Evolutionary conservation across 257 asterid genomes (phyloP).

Genomic region (Nicotiana knightiana): DNA sequence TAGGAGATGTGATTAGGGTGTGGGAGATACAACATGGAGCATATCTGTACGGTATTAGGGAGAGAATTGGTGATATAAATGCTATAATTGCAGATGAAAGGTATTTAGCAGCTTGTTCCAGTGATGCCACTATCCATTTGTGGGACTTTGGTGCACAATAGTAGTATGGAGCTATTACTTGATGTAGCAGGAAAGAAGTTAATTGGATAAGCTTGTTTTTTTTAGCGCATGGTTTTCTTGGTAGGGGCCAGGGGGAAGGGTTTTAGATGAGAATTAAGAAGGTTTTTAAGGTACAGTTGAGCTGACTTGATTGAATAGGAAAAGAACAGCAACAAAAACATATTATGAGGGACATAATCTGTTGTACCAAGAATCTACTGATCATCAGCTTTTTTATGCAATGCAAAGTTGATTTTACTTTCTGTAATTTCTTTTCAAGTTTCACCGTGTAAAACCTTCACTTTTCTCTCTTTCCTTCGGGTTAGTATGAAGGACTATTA

Average conservation of each 20-base stretch:
- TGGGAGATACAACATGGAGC: conserved; percentile 64
- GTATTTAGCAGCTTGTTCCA: conserved; percentile 51
- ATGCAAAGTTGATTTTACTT: background rate
- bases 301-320: background rate
- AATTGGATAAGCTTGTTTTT: no score
- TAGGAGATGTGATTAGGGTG: conserved; percentile 57
- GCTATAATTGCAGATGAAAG: conserved; percentile 60
- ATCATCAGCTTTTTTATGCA: background rate
- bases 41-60: conserved; percentile 54
- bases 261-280: no score
- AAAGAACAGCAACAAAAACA: background rate
- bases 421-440: background rate
- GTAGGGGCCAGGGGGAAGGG: no score
- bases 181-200: no score
- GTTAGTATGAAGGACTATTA: no score
- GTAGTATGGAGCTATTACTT: background rate
- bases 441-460: background rate
- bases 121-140: conserved; percentile 51
- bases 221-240: no score
- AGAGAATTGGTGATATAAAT: conserved; percentile 45
- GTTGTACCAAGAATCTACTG: background rate
- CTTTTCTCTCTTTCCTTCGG: background rate
- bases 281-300: background rate
- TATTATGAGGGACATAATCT: background rate
- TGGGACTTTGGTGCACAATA: conserved; percentile 81